These are phyloP conservation scores for Cercophora newfieldiana DNA, from an alignment of 495 filamentous ascomycete species.

Conservation along the genomic window DNA sequence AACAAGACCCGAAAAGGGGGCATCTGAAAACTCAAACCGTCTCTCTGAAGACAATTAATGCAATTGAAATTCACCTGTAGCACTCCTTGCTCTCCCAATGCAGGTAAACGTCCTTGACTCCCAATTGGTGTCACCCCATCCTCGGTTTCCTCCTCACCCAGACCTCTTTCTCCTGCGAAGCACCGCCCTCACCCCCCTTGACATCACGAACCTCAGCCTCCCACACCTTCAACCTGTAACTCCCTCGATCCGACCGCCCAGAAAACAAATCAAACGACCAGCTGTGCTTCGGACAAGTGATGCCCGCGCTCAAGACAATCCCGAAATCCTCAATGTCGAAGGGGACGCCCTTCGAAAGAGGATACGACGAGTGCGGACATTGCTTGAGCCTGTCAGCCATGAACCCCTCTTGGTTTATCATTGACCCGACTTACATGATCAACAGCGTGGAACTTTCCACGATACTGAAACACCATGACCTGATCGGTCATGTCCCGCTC, in stretches of 20 bases:
- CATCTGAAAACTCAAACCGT: no score
- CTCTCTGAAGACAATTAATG: no score
- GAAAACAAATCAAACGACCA: conserved; percentile 64
- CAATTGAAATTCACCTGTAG: no score
- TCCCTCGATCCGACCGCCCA: conserved; percentile 55
- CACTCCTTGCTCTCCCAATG: no score
- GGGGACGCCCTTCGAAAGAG: conserved; percentile 54
- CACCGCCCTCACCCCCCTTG: background rate
- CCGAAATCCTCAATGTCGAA: conserved; percentile 68
- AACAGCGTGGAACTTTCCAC: conserved; percentile 58
- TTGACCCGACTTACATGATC: conserved; percentile 53
- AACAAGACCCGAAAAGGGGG: no score
- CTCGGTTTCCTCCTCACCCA: conserved; percentile 54
- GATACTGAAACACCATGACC: conserved; percentile 58
- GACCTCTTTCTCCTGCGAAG: conserved; percentile 44
- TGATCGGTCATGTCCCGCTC: conserved; percentile 51
- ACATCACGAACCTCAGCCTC: conserved; percentile 54
- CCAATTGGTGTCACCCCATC: conserved; percentile 42
- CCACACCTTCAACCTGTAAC: conserved; percentile 59
- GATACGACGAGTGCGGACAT: conserved; percentile 62
- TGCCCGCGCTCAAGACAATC: conserved; percentile 47
- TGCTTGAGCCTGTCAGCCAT: conserved; percentile 36
- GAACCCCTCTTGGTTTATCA: background rate
- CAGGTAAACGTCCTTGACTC: no score
- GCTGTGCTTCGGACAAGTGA: conserved; percentile 61